phyloP scores from a whole-genome alignment of 2,329 filamentous ascomycete genomes.

The Epichloe gansuensis region DNA sequence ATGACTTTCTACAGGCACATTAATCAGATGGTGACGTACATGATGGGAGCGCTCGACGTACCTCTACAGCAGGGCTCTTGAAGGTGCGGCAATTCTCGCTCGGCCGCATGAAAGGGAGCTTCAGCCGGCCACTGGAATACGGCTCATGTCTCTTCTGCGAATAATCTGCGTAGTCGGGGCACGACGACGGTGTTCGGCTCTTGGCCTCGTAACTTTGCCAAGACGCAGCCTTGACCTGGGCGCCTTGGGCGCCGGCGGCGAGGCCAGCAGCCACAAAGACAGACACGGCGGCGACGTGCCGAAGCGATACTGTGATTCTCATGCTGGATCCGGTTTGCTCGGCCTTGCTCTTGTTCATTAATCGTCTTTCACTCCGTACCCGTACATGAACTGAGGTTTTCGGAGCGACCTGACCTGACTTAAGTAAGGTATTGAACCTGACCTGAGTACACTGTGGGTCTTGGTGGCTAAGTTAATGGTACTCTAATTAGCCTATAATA shows the following conservation, averaged over 20 bases:
- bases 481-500: too few relatives aligned
- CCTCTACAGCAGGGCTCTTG: conserved; percentile 16
- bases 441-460: too few relatives aligned
- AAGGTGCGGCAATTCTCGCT: conserved; percentile 16
- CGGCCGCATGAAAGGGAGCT: conserved; percentile 16
- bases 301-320: not conserved
- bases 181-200: conserved; percentile 11
- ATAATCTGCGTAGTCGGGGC: conserved; percentile 15
- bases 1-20: conserved; percentile 13
- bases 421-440: too few relatives aligned
- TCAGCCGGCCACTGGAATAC: conserved; percentile 11
- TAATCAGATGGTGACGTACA: not conserved
- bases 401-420: too few relatives aligned
- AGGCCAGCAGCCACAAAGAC: not conserved
- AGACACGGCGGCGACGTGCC: not conserved
- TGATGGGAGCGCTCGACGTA: not conserved
- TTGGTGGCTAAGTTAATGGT: too few relatives aligned
- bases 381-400: too few relatives aligned
- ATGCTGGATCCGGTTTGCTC: not conserved
- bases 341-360: not conserved
- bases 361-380: not conserved
- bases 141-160: conserved; percentile 13
- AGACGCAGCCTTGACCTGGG: not conserved
- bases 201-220: not conserved
- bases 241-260: not conserved